Evolutionary conservation across 129 eudicot species (phyloP).

Genomic region (Flaveria robusta): DNA sequence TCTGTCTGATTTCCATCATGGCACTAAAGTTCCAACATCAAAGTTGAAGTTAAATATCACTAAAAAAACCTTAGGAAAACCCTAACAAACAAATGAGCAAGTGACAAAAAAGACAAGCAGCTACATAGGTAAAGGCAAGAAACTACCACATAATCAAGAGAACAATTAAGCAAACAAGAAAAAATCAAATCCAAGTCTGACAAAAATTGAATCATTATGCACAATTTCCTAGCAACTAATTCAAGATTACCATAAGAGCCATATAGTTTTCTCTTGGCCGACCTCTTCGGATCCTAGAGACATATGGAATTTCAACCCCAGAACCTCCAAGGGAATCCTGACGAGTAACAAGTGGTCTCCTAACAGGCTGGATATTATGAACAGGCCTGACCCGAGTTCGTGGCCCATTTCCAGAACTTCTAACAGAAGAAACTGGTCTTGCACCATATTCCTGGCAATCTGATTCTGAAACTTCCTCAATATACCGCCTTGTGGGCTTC

Average conservation of each 20-base stretch:
- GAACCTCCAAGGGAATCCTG: slow-evolving; percentile 96
- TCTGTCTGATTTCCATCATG: neutral
- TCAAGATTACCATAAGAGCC: slow-evolving; percentile 69
- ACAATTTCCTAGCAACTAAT: neutral
- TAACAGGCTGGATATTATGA: slow-evolving; percentile 49
- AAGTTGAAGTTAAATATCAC: neutral
- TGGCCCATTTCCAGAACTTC: slow-evolving; percentile 44
- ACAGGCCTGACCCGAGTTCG: slow-evolving; percentile 40
- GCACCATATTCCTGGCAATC: slow-evolving; percentile 60
- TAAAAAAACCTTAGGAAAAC: neutral
- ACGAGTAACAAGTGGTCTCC: slow-evolving; percentile 64
- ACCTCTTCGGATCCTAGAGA: slow-evolving; percentile 81
- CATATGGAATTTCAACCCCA: slow-evolving; percentile 86
- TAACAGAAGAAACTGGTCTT: slow-evolving; percentile 42
- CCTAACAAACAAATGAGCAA: slow-evolving; percentile 4
- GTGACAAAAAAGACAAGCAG: slow-evolving; percentile 1
- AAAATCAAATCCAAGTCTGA: neutral
- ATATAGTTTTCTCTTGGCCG: slow-evolving; percentile 85
- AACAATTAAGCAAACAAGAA: slow-evolving; percentile 16
- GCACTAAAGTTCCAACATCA: neutral
- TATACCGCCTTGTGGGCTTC: slow-evolving; percentile 92
- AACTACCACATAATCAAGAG: neutral
- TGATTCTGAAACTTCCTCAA: slow-evolving; percentile 85
- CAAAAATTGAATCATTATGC: neutral
- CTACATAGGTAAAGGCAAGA: slow-evolving; percentile 15